phyloP scores from a whole-genome alignment of 805 yeast species.

The Suhomyces faveliae region DNA sequence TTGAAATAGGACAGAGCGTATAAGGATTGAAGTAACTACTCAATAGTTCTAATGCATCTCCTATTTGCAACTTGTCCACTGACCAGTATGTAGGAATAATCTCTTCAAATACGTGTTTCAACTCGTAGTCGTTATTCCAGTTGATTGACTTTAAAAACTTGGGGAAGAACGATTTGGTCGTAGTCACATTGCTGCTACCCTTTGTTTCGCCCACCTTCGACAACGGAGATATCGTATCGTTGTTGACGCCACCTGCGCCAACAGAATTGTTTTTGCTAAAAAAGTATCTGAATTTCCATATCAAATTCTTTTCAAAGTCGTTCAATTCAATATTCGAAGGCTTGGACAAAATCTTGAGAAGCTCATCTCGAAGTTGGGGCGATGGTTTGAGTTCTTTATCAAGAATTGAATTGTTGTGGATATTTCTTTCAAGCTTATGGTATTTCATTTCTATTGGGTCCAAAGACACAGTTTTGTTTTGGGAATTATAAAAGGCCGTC shows the following conservation, averaged over 20 bases:
- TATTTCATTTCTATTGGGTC: slow-evolving; percentile 91
- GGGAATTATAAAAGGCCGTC: slow-evolving; percentile 15
- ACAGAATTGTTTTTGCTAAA: slow-evolving; percentile 46
- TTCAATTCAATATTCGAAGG: slow-evolving; percentile 82
- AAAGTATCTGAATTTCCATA: slow-evolving; percentile 90
- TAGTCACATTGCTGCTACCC: slow-evolving; percentile 44
- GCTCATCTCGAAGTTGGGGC: slow-evolving; percentile 72
- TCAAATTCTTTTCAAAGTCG: slow-evolving; percentile 78
- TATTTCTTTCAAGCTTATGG: slow-evolving; percentile 73
- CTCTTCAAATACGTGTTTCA: slow-evolving; percentile 68
- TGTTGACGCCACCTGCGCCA: slow-evolving; percentile 42
- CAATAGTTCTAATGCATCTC: slow-evolving; percentile 81
- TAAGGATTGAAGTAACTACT: slow-evolving; percentile 70
- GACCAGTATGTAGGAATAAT: slow-evolving; percentile 60
- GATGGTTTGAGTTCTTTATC: slow-evolving; percentile 90
- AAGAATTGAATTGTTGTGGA: slow-evolving; percentile 69
- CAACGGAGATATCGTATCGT: background rate
- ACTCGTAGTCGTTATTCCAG: slow-evolving; percentile 83
- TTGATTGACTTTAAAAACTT: slow-evolving; percentile 85
- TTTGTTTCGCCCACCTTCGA: slow-evolving; percentile 11
- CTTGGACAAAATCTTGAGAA: slow-evolving; percentile 63
- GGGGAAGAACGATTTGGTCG: slow-evolving; percentile 51
- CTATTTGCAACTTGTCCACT: slow-evolving; percentile 72
- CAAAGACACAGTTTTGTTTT: slow-evolving; percentile 17
- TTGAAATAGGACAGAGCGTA: slow-evolving; percentile 19